These are phyloP conservation scores for Erythrophleum fordii DNA, from an alignment of 306 rosid genomes.

Conservation along the genomic window DNA sequence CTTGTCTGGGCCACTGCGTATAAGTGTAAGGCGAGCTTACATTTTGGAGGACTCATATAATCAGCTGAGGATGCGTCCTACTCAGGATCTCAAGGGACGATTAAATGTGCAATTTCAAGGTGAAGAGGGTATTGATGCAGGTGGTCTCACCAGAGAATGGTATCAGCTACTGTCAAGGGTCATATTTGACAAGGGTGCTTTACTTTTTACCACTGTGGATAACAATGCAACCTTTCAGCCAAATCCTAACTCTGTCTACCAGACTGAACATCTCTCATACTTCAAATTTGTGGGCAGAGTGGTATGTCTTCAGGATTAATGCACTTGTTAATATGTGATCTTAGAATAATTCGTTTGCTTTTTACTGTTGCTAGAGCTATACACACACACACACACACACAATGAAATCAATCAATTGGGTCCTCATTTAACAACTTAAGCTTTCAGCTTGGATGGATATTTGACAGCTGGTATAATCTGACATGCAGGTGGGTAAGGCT, in stretches of 20 bases:
- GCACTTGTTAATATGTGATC: background rate
- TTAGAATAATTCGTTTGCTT: background rate
- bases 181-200: conserved; percentile 94
- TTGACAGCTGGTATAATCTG: conserved; percentile 38
- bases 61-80: conserved; percentile 94
- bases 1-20: conserved; percentile 82
- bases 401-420: background rate
- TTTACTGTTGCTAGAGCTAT: conserved; percentile 11
- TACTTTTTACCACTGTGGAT: conserved; percentile 96
- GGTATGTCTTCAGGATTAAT: conserved; percentile 56
- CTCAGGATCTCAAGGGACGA: conserved; percentile 87
- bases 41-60: conserved; percentile 97
- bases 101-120: conserved; percentile 98
- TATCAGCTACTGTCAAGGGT: conserved; percentile 96
- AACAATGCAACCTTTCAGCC: conserved; percentile 98
- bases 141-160: conserved; percentile 99
- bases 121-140: conserved; percentile 99
- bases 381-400: background rate
- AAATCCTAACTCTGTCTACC: conserved; percentile 95
- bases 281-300: conserved; percentile 98
- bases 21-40: conserved; percentile 93
- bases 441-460: conserved; percentile 25
- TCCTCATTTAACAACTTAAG: background rate
- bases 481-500: conserved; percentile 94
- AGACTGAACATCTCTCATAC: conserved; percentile 98